Evolutionary conservation across 345 rosid genomes (phyloP).

Genomic region (Euphorbia tirucalli): DNA sequence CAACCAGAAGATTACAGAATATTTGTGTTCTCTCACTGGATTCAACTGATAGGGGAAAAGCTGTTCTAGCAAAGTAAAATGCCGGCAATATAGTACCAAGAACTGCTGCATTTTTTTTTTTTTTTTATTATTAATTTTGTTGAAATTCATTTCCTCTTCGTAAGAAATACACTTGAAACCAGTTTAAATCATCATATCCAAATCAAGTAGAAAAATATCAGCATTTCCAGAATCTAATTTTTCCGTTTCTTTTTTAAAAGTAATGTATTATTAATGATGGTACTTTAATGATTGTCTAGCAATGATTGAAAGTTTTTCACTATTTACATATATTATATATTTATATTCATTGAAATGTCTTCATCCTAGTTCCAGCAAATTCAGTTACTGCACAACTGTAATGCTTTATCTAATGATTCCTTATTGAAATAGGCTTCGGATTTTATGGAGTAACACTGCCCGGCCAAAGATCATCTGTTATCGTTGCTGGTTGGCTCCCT

Average conservation of each 20-base stretch:
- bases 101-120: not conserved
- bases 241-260: not conserved
- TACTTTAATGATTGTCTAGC: no score
- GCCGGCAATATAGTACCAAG: not conserved
- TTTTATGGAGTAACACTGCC: no score
- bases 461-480: no score
- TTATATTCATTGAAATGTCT: no score
- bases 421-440: no score
- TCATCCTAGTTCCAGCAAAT: no score
- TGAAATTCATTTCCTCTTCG: not conserved
- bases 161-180: not conserved
- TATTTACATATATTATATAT: no score
- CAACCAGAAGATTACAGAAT: constrained; percentile 41
- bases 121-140: not conserved
- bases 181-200: not conserved
- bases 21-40: constrained; percentile 40
- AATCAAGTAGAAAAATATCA: not conserved
- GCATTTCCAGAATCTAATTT: not conserved
- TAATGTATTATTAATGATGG: no score
- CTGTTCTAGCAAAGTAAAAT: not conserved
- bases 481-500: no score
- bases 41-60: constrained; percentile 6
- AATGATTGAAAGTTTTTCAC: no score
- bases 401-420: no score
- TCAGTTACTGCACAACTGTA: no score